Percentiles rank a stretch among this genome's conserved stretches.
Conservation (phyloP, 371 early-diverging fungal species). For the Mortierella sp. region DNA sequence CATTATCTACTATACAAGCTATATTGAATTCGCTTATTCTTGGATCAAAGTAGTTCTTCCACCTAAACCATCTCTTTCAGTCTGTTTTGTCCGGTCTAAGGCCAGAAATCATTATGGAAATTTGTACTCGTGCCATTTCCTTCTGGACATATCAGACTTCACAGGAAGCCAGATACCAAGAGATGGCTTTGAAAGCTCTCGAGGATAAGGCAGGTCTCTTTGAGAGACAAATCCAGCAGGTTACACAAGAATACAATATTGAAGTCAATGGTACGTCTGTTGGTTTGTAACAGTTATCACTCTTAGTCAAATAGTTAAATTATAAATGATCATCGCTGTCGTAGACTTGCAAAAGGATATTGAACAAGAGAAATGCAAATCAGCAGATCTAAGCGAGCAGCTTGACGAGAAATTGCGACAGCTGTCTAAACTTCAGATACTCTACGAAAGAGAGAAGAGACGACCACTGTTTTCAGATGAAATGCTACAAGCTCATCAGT, state of each 20-base stretch:
- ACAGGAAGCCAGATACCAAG: conserved; percentile 74
- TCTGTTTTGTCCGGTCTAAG: conserved; percentile 81
- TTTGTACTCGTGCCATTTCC: conserved; percentile 77
- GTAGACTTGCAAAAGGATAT: conserved; percentile 61
- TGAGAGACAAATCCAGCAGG: conserved; percentile 63
- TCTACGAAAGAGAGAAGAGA: conserved; percentile 74
- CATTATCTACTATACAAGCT: too few relatives aligned
- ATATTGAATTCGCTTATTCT: too few relatives aligned
- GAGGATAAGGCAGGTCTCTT: conserved; percentile 62
- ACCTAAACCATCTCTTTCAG: conserved; percentile 46
- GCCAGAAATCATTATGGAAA: conserved; percentile 82
- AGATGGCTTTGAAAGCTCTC: conserved; percentile 66
- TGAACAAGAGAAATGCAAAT: conserved; percentile 67
- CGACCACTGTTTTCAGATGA: conserved; percentile 58
- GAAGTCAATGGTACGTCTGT: conserved; percentile 64
- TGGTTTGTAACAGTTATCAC: too few relatives aligned
- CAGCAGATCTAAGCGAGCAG: conserved; percentile 65
- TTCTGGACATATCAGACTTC: conserved; percentile 84
- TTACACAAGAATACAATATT: conserved; percentile 64
- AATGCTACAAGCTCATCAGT: conserved; percentile 15
- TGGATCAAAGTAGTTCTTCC: neutral
- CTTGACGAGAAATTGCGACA: conserved; percentile 76
- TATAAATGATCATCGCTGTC: neutral
- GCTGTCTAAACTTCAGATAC: conserved; percentile 66
- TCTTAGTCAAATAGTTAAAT: neutral